Evolutionary conservation across 768 basidiomycete genomes (phyloP).

Genomic region (Fibroporia radiculosa): DNA sequence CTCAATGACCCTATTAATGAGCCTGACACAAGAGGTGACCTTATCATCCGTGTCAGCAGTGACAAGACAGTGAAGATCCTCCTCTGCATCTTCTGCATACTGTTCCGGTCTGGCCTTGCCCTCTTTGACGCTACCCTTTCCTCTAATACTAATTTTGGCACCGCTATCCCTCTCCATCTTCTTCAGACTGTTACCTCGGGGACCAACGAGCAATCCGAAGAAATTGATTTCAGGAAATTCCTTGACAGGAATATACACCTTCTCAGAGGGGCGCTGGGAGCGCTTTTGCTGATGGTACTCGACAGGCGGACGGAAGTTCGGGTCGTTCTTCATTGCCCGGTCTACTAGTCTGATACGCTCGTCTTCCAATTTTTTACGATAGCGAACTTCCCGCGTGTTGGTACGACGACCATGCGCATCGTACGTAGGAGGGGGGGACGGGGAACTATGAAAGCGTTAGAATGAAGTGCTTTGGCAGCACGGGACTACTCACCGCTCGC

Average conservation of each 20-base stretch:
- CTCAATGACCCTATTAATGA: slow-evolving; percentile 98
- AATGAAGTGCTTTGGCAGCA: not conserved
- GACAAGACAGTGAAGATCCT: slow-evolving; percentile 97
- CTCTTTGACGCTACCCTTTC: slow-evolving; percentile 98
- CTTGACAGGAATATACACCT: slow-evolving; percentile 99
- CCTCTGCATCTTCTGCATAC: slow-evolving; percentile 94
- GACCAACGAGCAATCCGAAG: slow-evolving; percentile 95
- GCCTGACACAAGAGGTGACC: slow-evolving; percentile 81
- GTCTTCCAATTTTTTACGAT: slow-evolving; percentile 91
- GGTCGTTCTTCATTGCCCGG: slow-evolving; percentile 94
- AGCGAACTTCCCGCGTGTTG: slow-evolving; percentile 97
- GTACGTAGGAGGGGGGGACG: slow-evolving; percentile 95
- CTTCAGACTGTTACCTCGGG: slow-evolving; percentile 98
- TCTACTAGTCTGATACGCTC: slow-evolving; percentile 92
- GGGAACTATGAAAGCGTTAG: slow-evolving; percentile 47
- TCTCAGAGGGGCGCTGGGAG: slow-evolving; percentile 88
- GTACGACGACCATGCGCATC: slow-evolving; percentile 96
- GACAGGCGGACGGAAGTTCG: slow-evolving; percentile 94
- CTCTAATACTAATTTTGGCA: slow-evolving; percentile 96
- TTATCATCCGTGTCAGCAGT: slow-evolving; percentile 90
- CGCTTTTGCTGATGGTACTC: slow-evolving; percentile 96
- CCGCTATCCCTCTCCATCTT: slow-evolving; percentile 99
- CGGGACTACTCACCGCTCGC: slow-evolving; percentile 72
- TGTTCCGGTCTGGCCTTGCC: slow-evolving; percentile 95
- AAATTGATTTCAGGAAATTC: slow-evolving; percentile 99